Evolutionary conservation across 768 basidiomycete species (phyloP), one percentile per base, ranked within the genome.

Genomic region (Fibroporia radiculosa): DNA sequence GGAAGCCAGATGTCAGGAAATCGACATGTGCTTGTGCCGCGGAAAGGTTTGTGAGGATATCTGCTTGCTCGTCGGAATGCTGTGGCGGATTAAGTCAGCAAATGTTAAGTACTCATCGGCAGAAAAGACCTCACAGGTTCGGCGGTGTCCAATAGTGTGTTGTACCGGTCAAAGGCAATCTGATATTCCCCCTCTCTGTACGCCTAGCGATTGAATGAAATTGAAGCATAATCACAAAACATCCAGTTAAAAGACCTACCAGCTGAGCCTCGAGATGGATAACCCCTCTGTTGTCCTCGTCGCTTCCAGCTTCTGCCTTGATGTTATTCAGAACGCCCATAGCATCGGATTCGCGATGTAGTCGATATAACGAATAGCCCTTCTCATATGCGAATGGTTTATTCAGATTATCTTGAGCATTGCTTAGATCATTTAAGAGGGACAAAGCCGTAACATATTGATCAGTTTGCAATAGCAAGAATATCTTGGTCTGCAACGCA

Each of bases 231-330:
- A 19, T 16, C 28, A 58, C 49, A 48, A 43, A 51, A 22, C 46
- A 13, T 38, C 6, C 13, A 50, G 25, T 33, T 43, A n/a, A n/a
- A n/a, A 46, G 26, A 67, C 84, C 55, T 60, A 90, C 93, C 63
- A 93, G 66, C 59, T 96, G 93, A 23, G 91, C 92, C 59, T 92
- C 85, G 13, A 96, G 69, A 66, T 93, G 89, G 35, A 78, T 56
- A 27, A 79, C 70, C 11, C 84, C 87, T 49, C 87, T 68, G 50
- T 80, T 72, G 25, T 55, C 53, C 20, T 64, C 62, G 45, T 53
- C 59, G 20, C 63, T 64, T 16, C 62, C 62, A 25, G 62, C 46
- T 24, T 44, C 56, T 44, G 64, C 53, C 58, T 76, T 78, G 53
- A 83, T 64, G 37, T 53, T 59, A 0, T 63, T 61, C 18, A 93